Evolutionary conservation across 805 yeast genomes (phyloP), one percentile per base, ranked within the genome.

Genomic region (Scheffersomyces ergatensis): DNA sequence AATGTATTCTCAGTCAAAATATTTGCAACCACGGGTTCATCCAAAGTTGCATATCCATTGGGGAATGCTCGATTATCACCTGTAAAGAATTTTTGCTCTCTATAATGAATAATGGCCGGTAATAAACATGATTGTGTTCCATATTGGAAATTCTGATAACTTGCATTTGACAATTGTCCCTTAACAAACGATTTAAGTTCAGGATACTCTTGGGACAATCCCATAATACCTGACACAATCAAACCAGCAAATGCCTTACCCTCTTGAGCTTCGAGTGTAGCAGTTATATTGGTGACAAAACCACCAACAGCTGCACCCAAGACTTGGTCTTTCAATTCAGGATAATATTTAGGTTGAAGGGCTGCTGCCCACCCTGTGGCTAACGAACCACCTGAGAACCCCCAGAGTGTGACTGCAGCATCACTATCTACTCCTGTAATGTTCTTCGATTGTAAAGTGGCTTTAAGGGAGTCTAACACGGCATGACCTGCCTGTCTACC

Each of bases 351-450:
- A 9, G 70, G 70, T 42, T 62, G 69, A 20, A 63, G 46, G 7
- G 61, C 54, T 3, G 65, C 60, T 12, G 70, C 70, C 72, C 72
- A 67, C 5, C 64, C 58, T 14, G 63, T 38, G 12, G 72, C 67
- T 23, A 65, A 43, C 1, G 67, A 53, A 8, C 71, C 72, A n/a
- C 73, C 73, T 3, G 68, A 62, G 38, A 60, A 67, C 0, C 73
- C 73, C 64, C 64, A 63, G 34, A 66, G 23, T 11, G 46, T 49
- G 3, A 54, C 46, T 17, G 48, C 43, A 11, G 60, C 60, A 39
- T 49, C 47, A 4, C 42, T 11, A 2, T 43, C 27, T 11, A 58
- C 24, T 2, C 60, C 60, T 7, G 63, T 57, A 5, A 42, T 23
- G 24, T 48, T 43, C 3, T 20, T 34, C 23, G 49, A 39, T 1